Conservation (phyloP, 2,329 filamentous ascomycete species). For the Neocatenulostroma microsporum region DNA sequence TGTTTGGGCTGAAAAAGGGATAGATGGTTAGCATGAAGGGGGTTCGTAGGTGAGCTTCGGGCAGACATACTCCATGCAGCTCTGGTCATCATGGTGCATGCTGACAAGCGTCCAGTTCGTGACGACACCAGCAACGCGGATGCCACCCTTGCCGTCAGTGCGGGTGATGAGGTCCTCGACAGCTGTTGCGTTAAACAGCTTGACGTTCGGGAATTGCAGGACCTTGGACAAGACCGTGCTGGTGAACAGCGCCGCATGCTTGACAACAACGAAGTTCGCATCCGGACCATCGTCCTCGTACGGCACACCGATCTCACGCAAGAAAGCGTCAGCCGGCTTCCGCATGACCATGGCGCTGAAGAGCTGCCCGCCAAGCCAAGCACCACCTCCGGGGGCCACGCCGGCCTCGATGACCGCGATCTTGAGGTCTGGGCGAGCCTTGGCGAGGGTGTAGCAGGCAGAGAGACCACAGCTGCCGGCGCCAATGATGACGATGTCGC, state of each 20-base stretch:
- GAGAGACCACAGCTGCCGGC: slow-evolving; percentile 83
- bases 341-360: slow-evolving; percentile 95
- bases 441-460: slow-evolving; percentile 75
- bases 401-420: slow-evolving; percentile 86
- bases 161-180: slow-evolving; percentile 92
- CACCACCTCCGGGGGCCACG: slow-evolving; percentile 79
- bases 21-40: slow-evolving; percentile 35
- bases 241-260: slow-evolving; percentile 89
- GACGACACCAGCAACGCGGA: slow-evolving; percentile 80
- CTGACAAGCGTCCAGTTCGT: slow-evolving; percentile 93
- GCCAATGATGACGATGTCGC: slow-evolving; percentile 87
- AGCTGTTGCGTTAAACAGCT: slow-evolving; percentile 90
- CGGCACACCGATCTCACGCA: slow-evolving; percentile 70
- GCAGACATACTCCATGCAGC: slow-evolving; percentile 44
- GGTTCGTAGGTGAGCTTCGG: too few relatives aligned
- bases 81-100: slow-evolving; percentile 42
- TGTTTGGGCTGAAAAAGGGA: slow-evolving; percentile 61
- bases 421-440: slow-evolving; percentile 77
- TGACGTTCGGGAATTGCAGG: slow-evolving; percentile 77
- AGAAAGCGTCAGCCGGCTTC: slow-evolving; percentile 80
- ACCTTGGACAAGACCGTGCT: slow-evolving; percentile 79
- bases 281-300: slow-evolving; percentile 70
- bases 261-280: slow-evolving; percentile 74
- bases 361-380: slow-evolving; percentile 88
- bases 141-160: slow-evolving; percentile 42